phyloP scores from a whole-genome alignment of 371 early-diverging fungal genomes.

The Coemansia linderi region DNA sequence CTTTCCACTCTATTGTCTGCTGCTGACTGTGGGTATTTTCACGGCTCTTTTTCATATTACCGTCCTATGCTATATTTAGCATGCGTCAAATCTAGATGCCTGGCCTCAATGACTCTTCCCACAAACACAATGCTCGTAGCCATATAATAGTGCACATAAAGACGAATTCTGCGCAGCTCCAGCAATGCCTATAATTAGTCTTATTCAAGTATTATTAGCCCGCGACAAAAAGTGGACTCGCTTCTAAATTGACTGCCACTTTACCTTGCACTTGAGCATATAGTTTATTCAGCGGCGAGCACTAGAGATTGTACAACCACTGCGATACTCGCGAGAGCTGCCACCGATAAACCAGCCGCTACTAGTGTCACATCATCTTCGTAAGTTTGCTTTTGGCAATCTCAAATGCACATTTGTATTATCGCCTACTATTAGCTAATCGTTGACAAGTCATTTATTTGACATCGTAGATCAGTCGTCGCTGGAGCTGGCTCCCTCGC shows the following conservation, averaged over 20 bases:
- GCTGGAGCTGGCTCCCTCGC: conserved; percentile 25
- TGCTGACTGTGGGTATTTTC: conserved; percentile 6
- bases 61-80: neutral
- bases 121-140: conserved; percentile 2
- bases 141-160: neutral
- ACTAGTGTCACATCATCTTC: conserved; percentile 21
- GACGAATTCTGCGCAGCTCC: neutral
- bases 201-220: neutral
- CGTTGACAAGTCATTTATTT: neutral
- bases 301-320: conserved; percentile 36
- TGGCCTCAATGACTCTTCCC: neutral
- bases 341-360: conserved; percentile 44
- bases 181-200: conserved; percentile 4
- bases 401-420: neutral
- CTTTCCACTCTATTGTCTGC: neutral
- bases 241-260: neutral
- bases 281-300: conserved; percentile 48
- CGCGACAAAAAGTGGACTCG: neutral
- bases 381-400: conserved; percentile 18
- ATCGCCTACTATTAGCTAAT: neutral
- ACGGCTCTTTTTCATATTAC: conserved; percentile 10
- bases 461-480: conserved; percentile 25
- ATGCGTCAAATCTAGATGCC: neutral
- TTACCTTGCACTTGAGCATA: neutral
- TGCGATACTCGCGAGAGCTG: conserved; percentile 27